Base-by-base conservation (phyloP, 257 asterid genomes). In the Cynanchum wilfordii region DNA sequence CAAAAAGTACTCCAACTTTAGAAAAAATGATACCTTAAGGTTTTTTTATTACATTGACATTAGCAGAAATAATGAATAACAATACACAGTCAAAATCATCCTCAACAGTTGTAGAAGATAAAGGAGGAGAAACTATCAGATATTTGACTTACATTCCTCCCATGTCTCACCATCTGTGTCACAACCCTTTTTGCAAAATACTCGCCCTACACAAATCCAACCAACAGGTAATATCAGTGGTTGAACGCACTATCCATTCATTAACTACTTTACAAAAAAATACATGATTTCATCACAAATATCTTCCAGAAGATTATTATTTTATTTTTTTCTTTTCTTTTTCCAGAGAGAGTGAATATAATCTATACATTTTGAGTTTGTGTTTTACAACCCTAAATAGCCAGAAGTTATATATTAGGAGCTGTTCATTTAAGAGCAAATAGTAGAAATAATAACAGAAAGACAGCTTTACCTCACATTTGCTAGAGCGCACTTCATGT, bases 161-260 rank as follows among this genome's bases (percentile, higher is more conserved):
- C 87, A 86, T 17, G 96, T 84, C 6, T 92, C 97, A 7, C 93
- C 96, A 84, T 90, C 97, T 76, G 90, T 84, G 81, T 90, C 90
- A 64, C 97, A 89, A 3, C 97, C 97, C 73, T 92, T 92, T 73
- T 92, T 90, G 91, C 98, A 92, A 69, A 86, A 92, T 63, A 92
- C 93, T 81, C 98, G 84, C 98, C 98, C 98, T 90, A 60, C 79
- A 82, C 71, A 71, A 77, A 80, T 74, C 65, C 76, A 57, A 71
- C n/a, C 49, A n/a, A 52, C 68, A 25, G 15, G 19, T 6, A 45
- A 33, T 51, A 15, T 10, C 12, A 40, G 49, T 19, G 52, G 20
- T 4, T 12, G 20, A 33, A 52, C 49, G 33, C 2, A 33, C 20
- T 42, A 44, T 12, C 50, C 44, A 55, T 38, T 42, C 4, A 63